phyloP scores from a whole-genome alignment of 768 basidiomycete genomes.

The Podaxis carcinomalis region DNA sequence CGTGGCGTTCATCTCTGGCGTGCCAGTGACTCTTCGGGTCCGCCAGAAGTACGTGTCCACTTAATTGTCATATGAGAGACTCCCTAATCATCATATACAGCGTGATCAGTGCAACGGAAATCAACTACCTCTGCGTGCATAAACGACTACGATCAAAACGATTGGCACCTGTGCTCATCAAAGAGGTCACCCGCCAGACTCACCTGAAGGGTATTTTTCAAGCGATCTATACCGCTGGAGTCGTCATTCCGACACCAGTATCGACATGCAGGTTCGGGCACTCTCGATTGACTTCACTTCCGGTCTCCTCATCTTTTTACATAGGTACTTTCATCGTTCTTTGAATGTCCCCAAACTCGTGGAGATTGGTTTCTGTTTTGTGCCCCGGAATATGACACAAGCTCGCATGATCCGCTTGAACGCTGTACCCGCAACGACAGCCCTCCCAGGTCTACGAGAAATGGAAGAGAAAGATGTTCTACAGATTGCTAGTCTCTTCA shows the following conservation, averaged over 20 bases:
- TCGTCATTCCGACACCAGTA: constrained; percentile 91
- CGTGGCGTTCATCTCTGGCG: constrained; percentile 94
- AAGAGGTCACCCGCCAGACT: constrained; percentile 92
- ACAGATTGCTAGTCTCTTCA: constrained; percentile 65
- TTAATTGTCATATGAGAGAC: background rate
- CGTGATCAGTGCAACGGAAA: constrained; percentile 72
- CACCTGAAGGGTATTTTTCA: constrained; percentile 91
- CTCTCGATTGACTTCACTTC: constrained; percentile 17
- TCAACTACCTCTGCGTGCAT: constrained; percentile 97
- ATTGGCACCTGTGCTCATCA: constrained; percentile 92
- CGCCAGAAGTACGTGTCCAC: constrained; percentile 65
- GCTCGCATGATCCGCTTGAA: constrained; percentile 84
- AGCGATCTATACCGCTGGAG: constrained; percentile 94
- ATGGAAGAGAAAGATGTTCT: constrained; percentile 80
- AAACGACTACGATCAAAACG: constrained; percentile 97
- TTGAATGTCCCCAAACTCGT: constrained; percentile 91
- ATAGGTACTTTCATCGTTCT: constrained; percentile 83
- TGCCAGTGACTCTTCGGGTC: constrained; percentile 84
- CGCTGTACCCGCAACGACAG: constrained; percentile 52
- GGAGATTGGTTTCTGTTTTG: constrained; percentile 82
- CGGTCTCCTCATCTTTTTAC: constrained; percentile 9
- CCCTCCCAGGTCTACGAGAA: constrained; percentile 72
- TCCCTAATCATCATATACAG: constrained; percentile 32
- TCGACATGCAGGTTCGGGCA: constrained; percentile 69
- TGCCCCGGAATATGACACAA: constrained; percentile 83